Evolutionary conservation across 1,284 basidiomycete species (phyloP).

Genomic region (Meripilus lineatus): DNA sequence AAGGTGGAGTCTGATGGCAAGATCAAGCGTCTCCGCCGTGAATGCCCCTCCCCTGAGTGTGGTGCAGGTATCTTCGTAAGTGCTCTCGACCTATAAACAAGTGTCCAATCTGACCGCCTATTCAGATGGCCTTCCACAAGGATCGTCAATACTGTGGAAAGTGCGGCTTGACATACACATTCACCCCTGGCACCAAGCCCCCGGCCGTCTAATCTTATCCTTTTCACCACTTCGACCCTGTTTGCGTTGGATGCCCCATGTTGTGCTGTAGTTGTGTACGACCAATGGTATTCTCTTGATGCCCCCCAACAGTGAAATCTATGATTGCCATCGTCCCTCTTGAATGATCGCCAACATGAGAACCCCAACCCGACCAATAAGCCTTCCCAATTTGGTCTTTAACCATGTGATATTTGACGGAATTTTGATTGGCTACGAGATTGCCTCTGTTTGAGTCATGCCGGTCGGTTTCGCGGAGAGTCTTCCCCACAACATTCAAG

Average conservation of each 20-base stretch:
- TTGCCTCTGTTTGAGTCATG: no score
- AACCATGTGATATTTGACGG: no score
- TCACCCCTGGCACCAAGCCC: slow-evolving; percentile 76
- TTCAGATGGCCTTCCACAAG: slow-evolving; percentile 89
- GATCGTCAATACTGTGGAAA: slow-evolving; percentile 96
- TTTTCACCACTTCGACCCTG: not conserved
- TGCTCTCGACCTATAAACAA: slow-evolving; percentile 14
- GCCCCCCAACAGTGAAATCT: no score
- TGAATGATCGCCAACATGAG: no score
- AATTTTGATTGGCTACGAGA: no score
- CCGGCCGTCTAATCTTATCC: slow-evolving; percentile 49
- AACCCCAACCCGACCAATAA: no score
- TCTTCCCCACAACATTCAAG: no score
- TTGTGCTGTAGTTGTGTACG: not conserved
- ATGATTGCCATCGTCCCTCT: no score
- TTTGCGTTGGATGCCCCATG: slow-evolving; percentile 2
- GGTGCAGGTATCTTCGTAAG: slow-evolving; percentile 94
- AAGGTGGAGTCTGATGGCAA: slow-evolving; percentile 99
- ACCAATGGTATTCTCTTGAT: not conserved
- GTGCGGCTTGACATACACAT: slow-evolving; percentile 89
- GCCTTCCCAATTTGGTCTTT: no score
- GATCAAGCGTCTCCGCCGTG: slow-evolving; percentile 97
- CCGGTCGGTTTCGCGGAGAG: no score
- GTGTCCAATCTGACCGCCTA: not conserved
- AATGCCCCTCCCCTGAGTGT: slow-evolving; percentile 89